Evolutionary conservation across 371 early-diverging fungal genomes (phyloP), one percentile per base, ranked within the genome.

Genomic region (Blakeslea trispora): DNA sequence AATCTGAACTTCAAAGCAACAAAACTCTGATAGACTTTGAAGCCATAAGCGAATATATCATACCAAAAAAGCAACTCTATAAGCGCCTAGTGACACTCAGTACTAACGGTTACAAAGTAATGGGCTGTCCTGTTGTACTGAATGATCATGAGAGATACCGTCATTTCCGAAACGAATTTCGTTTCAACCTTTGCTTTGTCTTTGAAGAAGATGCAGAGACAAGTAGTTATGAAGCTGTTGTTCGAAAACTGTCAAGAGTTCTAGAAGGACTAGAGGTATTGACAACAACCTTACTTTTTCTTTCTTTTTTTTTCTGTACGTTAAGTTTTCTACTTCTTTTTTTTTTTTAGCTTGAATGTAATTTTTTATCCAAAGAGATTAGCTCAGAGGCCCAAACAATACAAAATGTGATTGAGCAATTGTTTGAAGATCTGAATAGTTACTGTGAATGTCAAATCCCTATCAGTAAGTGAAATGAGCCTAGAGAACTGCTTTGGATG

Each of bases 101-200:
- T 18, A 87, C 88, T 9, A 77, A 81, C 39, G 77, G 80, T 0
- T 88, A 90, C 68, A 86, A 89, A 55, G 82, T 93, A 13, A 81
- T 92, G 68, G 88, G 94, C 0, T 86, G 80, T 66, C 94, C 94
- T 13, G 86, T 93, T 18, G 72, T 75, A 11, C 82, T 95, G 22
- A 81, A 85, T 50, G 81, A 90, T 63, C 72, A 80, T 54, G 79
- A 78, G 52, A 86, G 87, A 57, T 95, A 93, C 57, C 68, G 75
- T 18, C 58, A 67, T 21, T 59, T 69, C 39, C 72, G 95, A 21
- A 92, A 92, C 71, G 90, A 86, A n/a, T 78, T 93, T 45, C 79
- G 91, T 39, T 95, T 93, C 79, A 95, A 95, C 65, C 66, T 92
- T 14, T 87, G 89, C 53, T 93, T 94, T 81, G 91, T 92, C n/a